Percentiles rank a stretch among this genome's conserved stretches.
These are phyloP conservation scores for Xylariales sp. DNA, from an alignment of 2,329 filamentous ascomycete species.

Conservation along the genomic window DNA sequence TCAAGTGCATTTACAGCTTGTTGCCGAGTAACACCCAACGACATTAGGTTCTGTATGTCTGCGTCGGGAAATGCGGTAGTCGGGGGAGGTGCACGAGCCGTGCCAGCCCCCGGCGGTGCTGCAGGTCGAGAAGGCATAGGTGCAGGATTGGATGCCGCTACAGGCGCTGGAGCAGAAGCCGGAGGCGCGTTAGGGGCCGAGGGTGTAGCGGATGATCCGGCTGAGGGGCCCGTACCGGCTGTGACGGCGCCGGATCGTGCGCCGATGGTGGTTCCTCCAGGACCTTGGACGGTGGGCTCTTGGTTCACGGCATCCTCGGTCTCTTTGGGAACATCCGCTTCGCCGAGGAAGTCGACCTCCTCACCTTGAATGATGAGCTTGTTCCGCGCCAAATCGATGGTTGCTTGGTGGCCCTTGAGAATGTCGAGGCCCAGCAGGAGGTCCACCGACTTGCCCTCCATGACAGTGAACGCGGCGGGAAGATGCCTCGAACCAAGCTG, in stretches of 20 bases:
- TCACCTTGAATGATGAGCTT: slow-evolving; percentile 83
- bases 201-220: slow-evolving; percentile 21
- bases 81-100: slow-evolving; percentile 20
- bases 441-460: slow-evolving; percentile 97
- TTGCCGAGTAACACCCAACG: slow-evolving; percentile 71
- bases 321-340: slow-evolving; percentile 89
- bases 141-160: slow-evolving; percentile 11
- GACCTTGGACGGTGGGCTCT: slow-evolving; percentile 80
- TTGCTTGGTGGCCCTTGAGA: slow-evolving; percentile 92
- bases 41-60: slow-evolving; percentile 69
- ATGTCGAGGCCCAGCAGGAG: slow-evolving; percentile 91
- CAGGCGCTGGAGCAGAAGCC: slow-evolving; percentile 14
- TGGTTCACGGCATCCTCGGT: slow-evolving; percentile 66
- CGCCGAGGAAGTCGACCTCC: slow-evolving; percentile 84
- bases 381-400: slow-evolving; percentile 80
- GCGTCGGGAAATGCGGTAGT: slow-evolving; percentile 47
- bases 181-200: slow-evolving; percentile 13
- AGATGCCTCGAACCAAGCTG: slow-evolving; percentile 84
- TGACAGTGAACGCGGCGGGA: slow-evolving; percentile 95
- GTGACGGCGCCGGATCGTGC: slow-evolving; percentile 74
- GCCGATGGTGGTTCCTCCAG: slow-evolving; percentile 85
- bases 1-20: slow-evolving; percentile 77
- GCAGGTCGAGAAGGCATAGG: slow-evolving; percentile 17
- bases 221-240: slow-evolving; percentile 44
- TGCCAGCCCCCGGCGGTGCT: slow-evolving; percentile 20